Conservation (phyloP, 495 filamentous ascomycete genomes). For the Pseudevernia furfuracea region DNA sequence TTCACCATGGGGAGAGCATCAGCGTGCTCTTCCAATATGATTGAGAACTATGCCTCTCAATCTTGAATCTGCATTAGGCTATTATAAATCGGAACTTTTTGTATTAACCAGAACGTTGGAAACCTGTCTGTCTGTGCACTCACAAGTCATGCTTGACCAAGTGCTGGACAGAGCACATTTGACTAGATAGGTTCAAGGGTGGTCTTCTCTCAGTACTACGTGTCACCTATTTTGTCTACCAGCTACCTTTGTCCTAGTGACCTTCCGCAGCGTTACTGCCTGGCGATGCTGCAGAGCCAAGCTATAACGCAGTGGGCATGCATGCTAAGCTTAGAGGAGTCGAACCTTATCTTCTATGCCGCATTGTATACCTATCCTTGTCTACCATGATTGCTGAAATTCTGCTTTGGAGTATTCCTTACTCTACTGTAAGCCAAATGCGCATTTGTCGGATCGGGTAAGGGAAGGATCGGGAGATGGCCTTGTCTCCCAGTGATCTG, state of each 20-base stretch:
- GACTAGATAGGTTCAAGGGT: slow-evolving; percentile 13
- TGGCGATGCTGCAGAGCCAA: neutral
- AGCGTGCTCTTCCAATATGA: slow-evolving; percentile 94
- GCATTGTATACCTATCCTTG: neutral
- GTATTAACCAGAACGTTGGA: neutral
- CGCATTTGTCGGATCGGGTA: neutral
- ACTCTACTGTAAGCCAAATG: neutral
- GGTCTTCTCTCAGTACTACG: neutral
- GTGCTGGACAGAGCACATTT: slow-evolving; percentile 27
- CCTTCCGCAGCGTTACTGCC: neutral
- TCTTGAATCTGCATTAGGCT: neutral
- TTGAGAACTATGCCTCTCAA: slow-evolving; percentile 25
- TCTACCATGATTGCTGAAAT: neutral
- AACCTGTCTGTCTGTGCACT: neutral
- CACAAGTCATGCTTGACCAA: slow-evolving; percentile 28
- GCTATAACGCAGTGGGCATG: neutral
- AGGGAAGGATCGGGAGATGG: no score
- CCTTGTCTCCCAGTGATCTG: neutral
- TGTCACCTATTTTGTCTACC: neutral
- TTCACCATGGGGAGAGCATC: slow-evolving; percentile 97
- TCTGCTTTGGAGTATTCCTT: neutral
- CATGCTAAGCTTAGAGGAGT: neutral
- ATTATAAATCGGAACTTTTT: neutral
- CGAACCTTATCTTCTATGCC: neutral
- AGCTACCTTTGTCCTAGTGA: neutral